These are phyloP conservation scores for Paracoccidioides lutzii DNA, from an alignment of 2,329 filamentous ascomycete species.

Conservation along the genomic window DNA sequence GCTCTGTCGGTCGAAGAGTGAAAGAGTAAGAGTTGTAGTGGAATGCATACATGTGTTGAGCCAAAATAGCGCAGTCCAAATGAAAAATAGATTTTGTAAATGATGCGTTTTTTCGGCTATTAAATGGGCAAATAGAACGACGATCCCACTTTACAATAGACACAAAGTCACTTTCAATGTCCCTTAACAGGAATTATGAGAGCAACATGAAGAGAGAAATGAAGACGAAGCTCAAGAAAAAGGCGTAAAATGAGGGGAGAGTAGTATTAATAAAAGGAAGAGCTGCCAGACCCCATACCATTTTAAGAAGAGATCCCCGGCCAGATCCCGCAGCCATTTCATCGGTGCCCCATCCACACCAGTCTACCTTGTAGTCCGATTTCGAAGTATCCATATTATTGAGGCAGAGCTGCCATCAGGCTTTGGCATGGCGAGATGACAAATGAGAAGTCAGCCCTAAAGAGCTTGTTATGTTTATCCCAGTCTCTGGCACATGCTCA, in stretches of 20 bases:
- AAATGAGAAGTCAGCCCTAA: constrained; percentile 3
- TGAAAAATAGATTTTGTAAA: not conserved
- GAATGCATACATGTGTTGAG: constrained; percentile 1
- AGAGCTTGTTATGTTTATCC: constrained; percentile 1
- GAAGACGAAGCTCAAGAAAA: not conserved
- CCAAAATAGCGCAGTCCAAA: not conserved
- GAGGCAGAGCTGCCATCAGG: not conserved
- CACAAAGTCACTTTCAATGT: not conserved
- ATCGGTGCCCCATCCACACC: not conserved
- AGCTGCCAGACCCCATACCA: not conserved
- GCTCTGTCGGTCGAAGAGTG: not conserved
- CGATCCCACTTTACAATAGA: not conserved
- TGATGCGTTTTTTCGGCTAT: not conserved
- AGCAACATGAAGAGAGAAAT: not conserved
- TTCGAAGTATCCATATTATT: not conserved
- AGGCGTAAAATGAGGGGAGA: not conserved
- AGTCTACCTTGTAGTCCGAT: not conserved
- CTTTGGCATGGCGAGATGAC: not conserved
- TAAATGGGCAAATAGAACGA: not conserved
- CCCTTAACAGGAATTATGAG: not conserved
- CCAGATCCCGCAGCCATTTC: not conserved
- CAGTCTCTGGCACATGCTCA: not conserved
- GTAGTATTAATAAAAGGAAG: not conserved
- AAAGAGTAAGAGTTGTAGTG: not conserved
- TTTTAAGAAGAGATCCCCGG: constrained; percentile 3